Conservation (phyloP, 2,329 filamentous ascomycete genomes). For the Lecanicillium sp. region DNA sequence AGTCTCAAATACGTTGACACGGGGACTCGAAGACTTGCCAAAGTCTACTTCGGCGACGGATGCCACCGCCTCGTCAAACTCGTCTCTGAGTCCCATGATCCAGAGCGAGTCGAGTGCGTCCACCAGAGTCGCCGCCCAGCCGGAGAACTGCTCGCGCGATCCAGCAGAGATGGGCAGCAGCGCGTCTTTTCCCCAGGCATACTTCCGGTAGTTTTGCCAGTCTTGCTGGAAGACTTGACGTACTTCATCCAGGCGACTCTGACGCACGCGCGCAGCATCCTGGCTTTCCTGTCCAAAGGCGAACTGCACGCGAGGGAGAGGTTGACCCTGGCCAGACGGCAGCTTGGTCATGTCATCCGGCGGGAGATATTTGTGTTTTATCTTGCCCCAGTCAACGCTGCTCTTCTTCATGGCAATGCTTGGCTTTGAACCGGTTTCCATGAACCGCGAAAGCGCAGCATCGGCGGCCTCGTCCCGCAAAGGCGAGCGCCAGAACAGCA, state of each 20-base stretch:
- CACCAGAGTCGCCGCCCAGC: constrained; percentile 61
- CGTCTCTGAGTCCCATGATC: constrained; percentile 59
- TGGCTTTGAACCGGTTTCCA: too few species aligned
- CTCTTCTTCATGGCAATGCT: constrained; percentile 13
- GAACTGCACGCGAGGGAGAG: constrained; percentile 28
- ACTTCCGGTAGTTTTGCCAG: constrained; percentile 51
- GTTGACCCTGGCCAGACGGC: constrained; percentile 12
- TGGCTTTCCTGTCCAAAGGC: constrained; percentile 20
- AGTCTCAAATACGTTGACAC: constrained; percentile 62
- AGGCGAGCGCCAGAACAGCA: too few species aligned
- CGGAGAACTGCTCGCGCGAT: constrained; percentile 50
- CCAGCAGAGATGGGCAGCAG: constrained; percentile 46
- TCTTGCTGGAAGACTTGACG: constrained; percentile 24
- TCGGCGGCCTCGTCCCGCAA: too few species aligned
- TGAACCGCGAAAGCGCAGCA: too few species aligned
- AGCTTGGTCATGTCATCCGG: constrained; percentile 15
- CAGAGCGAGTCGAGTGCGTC: constrained; percentile 63
- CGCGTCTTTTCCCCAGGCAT: constrained; percentile 59
- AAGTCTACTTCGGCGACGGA: constrained; percentile 55
- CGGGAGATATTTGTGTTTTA: constrained; percentile 18
- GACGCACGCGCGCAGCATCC: constrained; percentile 15
- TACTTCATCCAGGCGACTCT: constrained; percentile 24
- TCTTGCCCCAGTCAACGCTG: constrained; percentile 29
- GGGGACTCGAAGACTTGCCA: constrained; percentile 32
- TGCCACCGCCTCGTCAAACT: constrained; percentile 56